Base-by-base conservation (phyloP, 73 alveolate genomes). In the Durusdinium trenchii region DNA sequence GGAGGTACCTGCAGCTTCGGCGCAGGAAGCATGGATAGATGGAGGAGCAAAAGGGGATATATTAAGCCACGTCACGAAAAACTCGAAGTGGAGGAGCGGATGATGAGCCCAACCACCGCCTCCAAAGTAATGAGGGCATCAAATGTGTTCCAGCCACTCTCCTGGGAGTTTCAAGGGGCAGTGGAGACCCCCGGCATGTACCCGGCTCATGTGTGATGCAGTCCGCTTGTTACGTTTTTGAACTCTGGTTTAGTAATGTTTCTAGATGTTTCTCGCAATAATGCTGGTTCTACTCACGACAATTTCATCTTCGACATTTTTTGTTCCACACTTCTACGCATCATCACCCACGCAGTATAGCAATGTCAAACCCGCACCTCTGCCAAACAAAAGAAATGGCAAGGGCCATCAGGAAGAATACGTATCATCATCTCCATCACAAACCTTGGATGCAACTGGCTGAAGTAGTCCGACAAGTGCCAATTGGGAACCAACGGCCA, bases 381-480 rank as follows among this genome's bases (percentile, higher is more conserved):
- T 54, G n/a, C 52, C 0, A 1, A 0, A 43, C 12, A 48, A 67
- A 81, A 81, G 69, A 79, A 79, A 6, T 81, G 18, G 54, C 46
- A 7, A 26, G 71, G 50, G 3, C 91, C 69, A 28, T 12, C 32
- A 30, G 91, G 71, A 10, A 81, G 46, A n/a, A 81, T 26, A 14
- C 91, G 67, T 67, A 81, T 3, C n/a, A 81, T 4, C n/a, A 81
- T 81, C 91, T 81, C 91, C 71, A 48, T 36, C 7, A 38, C 67
- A 48, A 81, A 81, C 91, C 91, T 81, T 23, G 30, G 73, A 23
- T 23, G 73, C 1, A 2, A 60, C 69, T 57, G 69, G 3, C n/a
- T n/a, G n/a, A n/a, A n/a, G n/a, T n/a, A n/a, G n/a, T n/a, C n/a
- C n/a, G n/a, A n/a, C n/a, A n/a, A n/a, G n/a, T n/a, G n/a, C 73